phyloP scores from a whole-genome alignment of 2,329 filamentous ascomycete genomes.

The Sporothrix inflata region DNA sequence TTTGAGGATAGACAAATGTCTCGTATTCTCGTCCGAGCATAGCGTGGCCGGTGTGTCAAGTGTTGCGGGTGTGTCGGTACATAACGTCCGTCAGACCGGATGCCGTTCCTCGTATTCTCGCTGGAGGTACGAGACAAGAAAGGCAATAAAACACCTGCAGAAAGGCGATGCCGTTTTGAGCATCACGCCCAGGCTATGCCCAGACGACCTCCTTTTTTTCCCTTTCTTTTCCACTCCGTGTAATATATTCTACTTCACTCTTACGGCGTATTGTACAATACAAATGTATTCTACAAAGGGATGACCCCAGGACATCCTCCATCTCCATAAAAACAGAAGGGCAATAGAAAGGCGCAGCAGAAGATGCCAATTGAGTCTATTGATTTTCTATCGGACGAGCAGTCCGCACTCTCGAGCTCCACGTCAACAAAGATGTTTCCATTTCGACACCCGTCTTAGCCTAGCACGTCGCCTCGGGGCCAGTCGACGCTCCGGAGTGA shows the following conservation, averaged over 20 bases:
- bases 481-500: neutral
- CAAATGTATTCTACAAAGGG: neutral
- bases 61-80: neutral
- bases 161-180: constrained; percentile 3
- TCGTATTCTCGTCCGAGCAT: neutral
- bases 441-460: neutral
- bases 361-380: neutral
- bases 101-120: neutral
- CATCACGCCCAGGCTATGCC: neutral
- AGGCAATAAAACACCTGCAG: constrained; percentile 1
- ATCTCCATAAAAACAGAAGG: neutral
- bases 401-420: no score
- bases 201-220: neutral
- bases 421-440: neutral
- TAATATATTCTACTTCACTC: neutral
- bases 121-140: neutral
- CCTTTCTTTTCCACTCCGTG: neutral
- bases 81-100: neutral
- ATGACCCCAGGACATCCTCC: neutral
- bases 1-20: neutral
- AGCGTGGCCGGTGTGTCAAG: neutral
- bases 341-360: neutral
- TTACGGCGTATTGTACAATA: neutral
- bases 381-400: neutral
- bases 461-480: neutral